Percentiles rank a stretch among this genome's conserved stretches.
Conservation (phyloP, 2,329 filamentous ascomycete species). For the Alternaria atra region DNA sequence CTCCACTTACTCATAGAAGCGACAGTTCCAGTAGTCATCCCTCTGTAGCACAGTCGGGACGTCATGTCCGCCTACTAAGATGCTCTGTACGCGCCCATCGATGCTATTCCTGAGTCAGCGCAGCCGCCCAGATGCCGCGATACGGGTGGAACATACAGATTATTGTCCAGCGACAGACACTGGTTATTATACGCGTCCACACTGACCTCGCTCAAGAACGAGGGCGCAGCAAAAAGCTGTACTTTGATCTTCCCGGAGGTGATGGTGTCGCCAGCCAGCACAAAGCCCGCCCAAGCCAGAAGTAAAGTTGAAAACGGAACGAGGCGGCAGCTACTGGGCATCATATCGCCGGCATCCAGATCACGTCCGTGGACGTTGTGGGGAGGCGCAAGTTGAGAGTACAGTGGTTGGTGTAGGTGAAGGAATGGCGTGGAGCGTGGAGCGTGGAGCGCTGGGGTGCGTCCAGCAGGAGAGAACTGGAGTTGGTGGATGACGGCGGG, state of each 20-base stretch:
- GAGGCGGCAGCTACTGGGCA: conserved; percentile 12
- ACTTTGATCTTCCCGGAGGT: conserved; percentile 42
- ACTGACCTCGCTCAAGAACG: conserved; percentile 44
- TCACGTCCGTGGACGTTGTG: not conserved
- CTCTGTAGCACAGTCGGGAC: conserved; percentile 34
- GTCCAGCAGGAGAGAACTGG: not conserved
- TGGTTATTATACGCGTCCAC: conserved; percentile 43
- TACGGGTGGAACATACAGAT: conserved; percentile 32
- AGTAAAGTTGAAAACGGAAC: conserved; percentile 9
- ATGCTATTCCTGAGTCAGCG: conserved; percentile 32
- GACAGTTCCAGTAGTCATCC: conserved; percentile 46
- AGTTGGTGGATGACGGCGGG: conserved; percentile 1
- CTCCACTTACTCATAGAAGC: conserved; percentile 44
- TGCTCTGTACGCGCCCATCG: conserved; percentile 43
- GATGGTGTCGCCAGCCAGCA: conserved; percentile 30
- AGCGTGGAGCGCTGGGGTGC: not conserved
- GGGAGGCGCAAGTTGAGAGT: not conserved
- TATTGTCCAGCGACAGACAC: conserved; percentile 45
- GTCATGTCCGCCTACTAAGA: conserved; percentile 44
- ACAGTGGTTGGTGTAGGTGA: not conserved
- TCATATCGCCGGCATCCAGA: conserved; percentile 20
- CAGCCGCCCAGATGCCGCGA: not conserved
- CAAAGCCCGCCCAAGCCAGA: conserved; percentile 12
- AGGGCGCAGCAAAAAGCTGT: conserved; percentile 44
- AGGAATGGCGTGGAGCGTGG: not conserved